phyloP scores from a whole-genome alignment of 2,329 filamentous ascomycete genomes.

The Sarocladium strictum region DNA sequence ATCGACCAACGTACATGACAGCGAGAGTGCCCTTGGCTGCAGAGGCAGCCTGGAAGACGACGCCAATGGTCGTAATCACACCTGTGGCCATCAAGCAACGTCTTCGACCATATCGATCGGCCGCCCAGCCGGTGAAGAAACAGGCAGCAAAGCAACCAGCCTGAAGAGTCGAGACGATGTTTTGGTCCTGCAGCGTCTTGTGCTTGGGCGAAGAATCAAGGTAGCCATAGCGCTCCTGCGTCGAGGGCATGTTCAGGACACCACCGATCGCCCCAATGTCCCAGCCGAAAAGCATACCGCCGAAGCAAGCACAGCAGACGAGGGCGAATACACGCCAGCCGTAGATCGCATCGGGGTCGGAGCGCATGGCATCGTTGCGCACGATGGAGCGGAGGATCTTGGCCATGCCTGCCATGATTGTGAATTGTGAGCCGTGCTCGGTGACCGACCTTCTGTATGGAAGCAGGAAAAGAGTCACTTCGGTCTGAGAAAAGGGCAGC shows the following conservation, averaged over 20 bases:
- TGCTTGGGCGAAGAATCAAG: conserved; percentile 18
- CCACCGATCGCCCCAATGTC: conserved; percentile 63
- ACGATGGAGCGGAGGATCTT: conserved; percentile 50
- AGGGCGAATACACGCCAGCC: conserved; percentile 63
- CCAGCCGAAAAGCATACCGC: conserved; percentile 49
- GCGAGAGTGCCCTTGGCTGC: conserved; percentile 45
- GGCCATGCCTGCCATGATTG: conserved; percentile 33
- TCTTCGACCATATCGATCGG: conserved; percentile 51
- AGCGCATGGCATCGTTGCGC: conserved; percentile 65
- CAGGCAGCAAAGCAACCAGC: conserved; percentile 62
- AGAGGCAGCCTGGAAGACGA: conserved; percentile 58
- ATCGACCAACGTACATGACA: conserved; percentile 61
- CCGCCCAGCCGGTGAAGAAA: conserved; percentile 47
- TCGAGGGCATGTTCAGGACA: conserved; percentile 54
- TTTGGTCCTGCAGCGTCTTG: conserved; percentile 52
- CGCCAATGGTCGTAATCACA: conserved; percentile 52
- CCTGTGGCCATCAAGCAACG: conserved; percentile 49
- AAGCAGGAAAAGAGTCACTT: background rate
- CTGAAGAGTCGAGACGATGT: conserved; percentile 66
- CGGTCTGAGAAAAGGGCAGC: too few species aligned
- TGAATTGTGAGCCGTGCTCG: background rate
- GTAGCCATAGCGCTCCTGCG: conserved; percentile 40
- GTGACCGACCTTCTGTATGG: too few species aligned
- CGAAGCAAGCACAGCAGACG: conserved; percentile 61
- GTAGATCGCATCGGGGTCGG: conserved; percentile 62